Base-by-base conservation (phyloP, 2,329 filamentous ascomycete species). In the Fusarium penzigii region DNA sequence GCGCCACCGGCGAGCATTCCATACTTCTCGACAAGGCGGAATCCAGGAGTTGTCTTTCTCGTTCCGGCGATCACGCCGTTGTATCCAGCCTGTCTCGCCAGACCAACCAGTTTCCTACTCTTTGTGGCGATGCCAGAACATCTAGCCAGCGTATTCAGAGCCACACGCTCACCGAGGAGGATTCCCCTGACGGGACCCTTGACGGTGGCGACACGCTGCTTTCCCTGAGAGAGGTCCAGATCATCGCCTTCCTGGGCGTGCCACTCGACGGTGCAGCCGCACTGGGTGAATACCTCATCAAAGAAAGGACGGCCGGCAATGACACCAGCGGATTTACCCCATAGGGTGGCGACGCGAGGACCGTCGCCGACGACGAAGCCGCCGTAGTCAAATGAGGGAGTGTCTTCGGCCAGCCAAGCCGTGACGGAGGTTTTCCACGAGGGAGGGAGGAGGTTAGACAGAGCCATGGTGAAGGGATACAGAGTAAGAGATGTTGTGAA, bases 11-110 rank as follows among this genome's bases (percentile, higher is more conserved):
- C 88, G 17, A 97, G 78, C 88, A 99, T 97, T 62, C 92, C 94
- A 72, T 99, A 99, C 76, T 99, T 99, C 74, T 99, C 94, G 10
- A 97, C 92, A 5, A 97, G 77, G 11, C 94, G 82, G 75, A 97
- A 99, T 0, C 94, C 94, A 0, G 94, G 94, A 0, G 94, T 99
- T 0, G 94, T 99, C 78, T 99, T 99, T 68, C 94, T 83, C 42
- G 94, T 99, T 41, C 94, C 94, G 1, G 94, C 93, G n/a, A 99
- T 78, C 2, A 87, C 87, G 52, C 93, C 93, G 29, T 76, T 78
- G 75, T 93, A 97, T 3, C 92, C 92, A 3, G 84, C 85, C 13
- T 73, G 74, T 48, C 84, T 77, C 49, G 88, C 75, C 53, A 80
- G 75, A 17, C 74, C 65, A 20, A 87, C 72, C 65, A 89, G 76